A percentile compares a stretch with the other conserved stretches of the same genome.
phyloP scores from a whole-genome alignment of 306 rosid species.

The barrel medic (Medicago truncatula) region MtrunA17r5.0-ANR NC_053045.1:48863001-48863500 shows the following conservation, averaged over 20 bases:
- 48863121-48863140: conserved; percentile 97
- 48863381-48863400: background rate
- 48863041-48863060: conserved; percentile 25
- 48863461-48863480: conserved; percentile 22
- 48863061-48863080: conserved; percentile 59
- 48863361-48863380: background rate
- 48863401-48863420: conserved; percentile 2
- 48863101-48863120: conserved; percentile 97
- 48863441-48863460: conserved; percentile 12
- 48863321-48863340: conserved; percentile 26
- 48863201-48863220: conserved; percentile 78
- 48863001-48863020: conserved; percentile 17
- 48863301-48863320: conserved; percentile 14
- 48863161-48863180: conserved; percentile 96
- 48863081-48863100: conserved; percentile 95
- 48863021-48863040: conserved; percentile 27
- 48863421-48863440: conserved; percentile 4
- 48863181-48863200: conserved; percentile 99
- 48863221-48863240: conserved; percentile 35
- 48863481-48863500: background rate
- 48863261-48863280: conserved; percentile 22
- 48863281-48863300: conserved; percentile 29
- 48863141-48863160: conserved; percentile 84
- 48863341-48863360: conserved; percentile 26
- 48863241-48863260: conserved; percentile 36